phyloP scores from a whole-genome alignment of 176 grass and related monocot species.

The Aegilops longissima region DNA sequence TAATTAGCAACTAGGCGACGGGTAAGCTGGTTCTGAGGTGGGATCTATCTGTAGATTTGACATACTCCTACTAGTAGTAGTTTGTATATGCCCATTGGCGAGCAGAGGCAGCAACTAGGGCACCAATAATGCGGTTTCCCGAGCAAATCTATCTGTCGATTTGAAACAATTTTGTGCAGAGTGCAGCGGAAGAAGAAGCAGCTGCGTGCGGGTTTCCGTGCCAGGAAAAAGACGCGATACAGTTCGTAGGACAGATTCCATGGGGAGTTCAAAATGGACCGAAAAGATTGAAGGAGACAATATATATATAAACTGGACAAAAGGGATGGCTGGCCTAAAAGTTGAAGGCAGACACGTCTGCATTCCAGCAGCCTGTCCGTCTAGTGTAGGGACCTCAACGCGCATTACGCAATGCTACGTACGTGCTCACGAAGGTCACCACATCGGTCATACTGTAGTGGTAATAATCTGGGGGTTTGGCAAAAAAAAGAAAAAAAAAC shows the following conservation, averaged over 20 bases:
- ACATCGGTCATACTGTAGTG: background rate
- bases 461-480: background rate
- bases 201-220: background rate
- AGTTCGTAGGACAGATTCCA: background rate
- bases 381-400: background rate
- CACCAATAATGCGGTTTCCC: background rate
- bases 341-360: background rate
- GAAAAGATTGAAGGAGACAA: background rate
- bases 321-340: background rate
- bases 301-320: conserved; percentile 15
- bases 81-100: background rate
- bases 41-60: conserved; percentile 14
- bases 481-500: too few relatives aligned
- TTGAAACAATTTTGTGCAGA: background rate
- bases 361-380: background rate
- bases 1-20: background rate
- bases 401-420: background rate
- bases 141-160: background rate
- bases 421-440: background rate
- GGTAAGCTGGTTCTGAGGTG: background rate
- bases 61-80: background rate
- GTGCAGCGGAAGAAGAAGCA: background rate
- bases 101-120: background rate
- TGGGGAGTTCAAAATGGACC: conserved; percentile 5
- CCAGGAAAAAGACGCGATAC: background rate